phyloP scores from a whole-genome alignment of 2,329 filamentous ascomycete species.

The Stemphylium lycopersici region DNA sequence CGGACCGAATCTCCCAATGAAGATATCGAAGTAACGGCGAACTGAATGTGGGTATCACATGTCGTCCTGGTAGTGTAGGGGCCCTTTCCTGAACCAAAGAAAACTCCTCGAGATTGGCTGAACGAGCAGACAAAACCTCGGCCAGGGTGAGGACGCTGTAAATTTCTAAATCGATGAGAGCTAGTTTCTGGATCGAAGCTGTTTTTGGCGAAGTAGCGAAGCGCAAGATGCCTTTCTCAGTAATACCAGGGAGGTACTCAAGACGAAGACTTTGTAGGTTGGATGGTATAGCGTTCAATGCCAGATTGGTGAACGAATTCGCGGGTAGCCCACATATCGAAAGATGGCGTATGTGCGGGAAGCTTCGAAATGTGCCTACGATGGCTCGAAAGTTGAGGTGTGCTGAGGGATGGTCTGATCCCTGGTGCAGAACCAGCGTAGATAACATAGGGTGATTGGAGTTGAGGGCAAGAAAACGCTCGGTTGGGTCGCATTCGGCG shows the following conservation, averaged over 20 bases:
- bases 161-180: constrained; percentile 62
- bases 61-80: constrained; percentile 53
- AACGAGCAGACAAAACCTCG: constrained; percentile 55
- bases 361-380: constrained; percentile 58
- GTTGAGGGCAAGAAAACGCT: constrained; percentile 62
- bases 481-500: constrained; percentile 56
- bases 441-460: constrained; percentile 58
- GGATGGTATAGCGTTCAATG: constrained; percentile 59
- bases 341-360: constrained; percentile 61
- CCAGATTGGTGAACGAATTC: constrained; percentile 61
- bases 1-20: constrained; percentile 63
- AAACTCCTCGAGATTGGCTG: constrained; percentile 56
- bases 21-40: constrained; percentile 58
- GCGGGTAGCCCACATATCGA: constrained; percentile 61
- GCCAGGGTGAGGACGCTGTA: constrained; percentile 59
- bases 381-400: constrained; percentile 62
- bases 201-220: constrained; percentile 57
- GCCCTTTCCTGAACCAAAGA: constrained; percentile 59
- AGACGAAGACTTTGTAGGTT: constrained; percentile 60
- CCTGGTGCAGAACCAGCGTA: constrained; percentile 57
- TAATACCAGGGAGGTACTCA: constrained; percentile 62
- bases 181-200: constrained; percentile 53
- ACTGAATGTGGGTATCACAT: constrained; percentile 55
- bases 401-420: constrained; percentile 38
- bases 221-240: constrained; percentile 60